phyloP scores from a whole-genome alignment of 352 stramenopile species.

The Phytophthora brassicae region DNA sequence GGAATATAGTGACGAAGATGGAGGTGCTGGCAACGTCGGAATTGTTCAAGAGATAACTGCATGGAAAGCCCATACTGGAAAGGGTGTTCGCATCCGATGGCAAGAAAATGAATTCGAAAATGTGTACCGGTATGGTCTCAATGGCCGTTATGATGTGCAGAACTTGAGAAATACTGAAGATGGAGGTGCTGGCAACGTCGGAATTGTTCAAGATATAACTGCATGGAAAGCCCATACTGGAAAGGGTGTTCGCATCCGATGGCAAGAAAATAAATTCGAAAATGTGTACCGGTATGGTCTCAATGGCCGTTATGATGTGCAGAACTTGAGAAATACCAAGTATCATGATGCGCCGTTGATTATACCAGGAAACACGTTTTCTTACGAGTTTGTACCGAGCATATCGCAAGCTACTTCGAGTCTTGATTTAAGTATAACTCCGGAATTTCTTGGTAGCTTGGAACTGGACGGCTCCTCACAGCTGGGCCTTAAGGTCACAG shows the following conservation, averaged over 20 bases:
- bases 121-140: constrained; percentile 68
- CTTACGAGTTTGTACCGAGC: constrained; percentile 40
- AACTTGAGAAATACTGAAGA: constrained; percentile 48
- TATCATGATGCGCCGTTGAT: constrained; percentile 40
- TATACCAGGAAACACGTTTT: constrained; percentile 43
- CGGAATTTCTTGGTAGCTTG: constrained; percentile 22
- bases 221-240: constrained; percentile 49
- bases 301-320: constrained; percentile 62
- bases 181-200: constrained; percentile 56
- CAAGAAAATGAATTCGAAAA: constrained; percentile 31
- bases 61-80: constrained; percentile 50
- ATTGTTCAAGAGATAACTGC: constrained; percentile 53
- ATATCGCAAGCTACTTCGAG: neutral
- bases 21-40: constrained; percentile 55
- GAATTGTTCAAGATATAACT: constrained; percentile 56
- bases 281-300: constrained; percentile 68
- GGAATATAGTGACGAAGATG: constrained; percentile 77
- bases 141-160: constrained; percentile 66
- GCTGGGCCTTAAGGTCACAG: constrained; percentile 24
- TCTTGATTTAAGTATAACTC: constrained; percentile 17
- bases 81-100: constrained; percentile 67
- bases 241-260: constrained; percentile 60
- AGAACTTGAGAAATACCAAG: constrained; percentile 24
- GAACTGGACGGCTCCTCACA: constrained; percentile 40
- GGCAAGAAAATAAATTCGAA: constrained; percentile 40